These are phyloP conservation scores for Dryas octopetala DNA, from an alignment of 306 rosid species.

Conservation along the genomic window DNA sequence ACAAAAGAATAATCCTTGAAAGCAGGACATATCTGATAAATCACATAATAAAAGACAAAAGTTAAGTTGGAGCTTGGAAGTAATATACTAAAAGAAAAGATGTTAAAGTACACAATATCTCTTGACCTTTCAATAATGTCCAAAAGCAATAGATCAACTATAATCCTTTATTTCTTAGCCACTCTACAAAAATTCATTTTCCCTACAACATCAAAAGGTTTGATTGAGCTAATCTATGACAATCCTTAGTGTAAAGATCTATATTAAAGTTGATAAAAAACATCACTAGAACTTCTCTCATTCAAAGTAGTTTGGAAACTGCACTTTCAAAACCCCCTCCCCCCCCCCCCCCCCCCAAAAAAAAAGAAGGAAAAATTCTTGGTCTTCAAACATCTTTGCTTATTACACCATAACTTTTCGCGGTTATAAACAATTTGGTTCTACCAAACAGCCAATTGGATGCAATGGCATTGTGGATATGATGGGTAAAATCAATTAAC, in stretches of 20 bases:
- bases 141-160: not conserved
- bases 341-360: too few relatives aligned
- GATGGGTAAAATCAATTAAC: constrained; percentile 14
- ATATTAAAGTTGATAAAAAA: not conserved
- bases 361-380: not conserved
- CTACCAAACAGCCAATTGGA: not conserved
- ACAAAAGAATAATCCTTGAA: constrained; percentile 90
- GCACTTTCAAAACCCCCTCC: not conserved
- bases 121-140: constrained; percentile 12
- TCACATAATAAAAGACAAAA: constrained; percentile 28
- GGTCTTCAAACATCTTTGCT: not conserved
- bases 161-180: not conserved
- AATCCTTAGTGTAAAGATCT: not conserved
- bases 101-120: not conserved
- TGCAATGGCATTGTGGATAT: not conserved
- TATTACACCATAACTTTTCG: not conserved
- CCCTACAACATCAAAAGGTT: not conserved
- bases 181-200: not conserved
- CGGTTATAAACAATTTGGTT: too few relatives aligned
- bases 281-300: not conserved
- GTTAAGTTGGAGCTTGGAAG: constrained; percentile 25
- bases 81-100: constrained; percentile 8
- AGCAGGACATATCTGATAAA: constrained; percentile 91
- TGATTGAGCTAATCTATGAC: not conserved
- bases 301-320: not conserved